phyloP scores from a whole-genome alignment of 2,329 filamentous ascomycete genomes.

The Penicillium sp. region DNA sequence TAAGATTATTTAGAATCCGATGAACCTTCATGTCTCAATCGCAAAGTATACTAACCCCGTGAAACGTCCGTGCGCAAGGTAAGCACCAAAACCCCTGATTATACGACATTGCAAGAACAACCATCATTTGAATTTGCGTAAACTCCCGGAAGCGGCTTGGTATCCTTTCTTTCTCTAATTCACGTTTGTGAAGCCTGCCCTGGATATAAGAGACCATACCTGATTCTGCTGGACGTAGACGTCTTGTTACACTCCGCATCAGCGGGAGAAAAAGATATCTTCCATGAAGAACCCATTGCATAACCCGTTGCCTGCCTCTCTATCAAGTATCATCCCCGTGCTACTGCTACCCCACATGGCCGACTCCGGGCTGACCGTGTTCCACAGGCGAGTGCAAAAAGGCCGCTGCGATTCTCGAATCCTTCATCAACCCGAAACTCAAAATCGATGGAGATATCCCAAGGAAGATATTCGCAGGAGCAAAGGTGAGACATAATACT shows the following conservation, averaged over 20 bases:
- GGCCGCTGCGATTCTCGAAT: slow-evolving; percentile 87
- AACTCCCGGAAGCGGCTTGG: not conserved
- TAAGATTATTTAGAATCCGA: not conserved
- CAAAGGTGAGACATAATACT: slow-evolving; percentile 61
- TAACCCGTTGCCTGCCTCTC: slow-evolving; percentile 7
- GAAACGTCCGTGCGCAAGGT: not conserved
- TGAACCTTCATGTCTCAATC: not conserved
- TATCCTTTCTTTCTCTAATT: not conserved
- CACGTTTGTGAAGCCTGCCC: not conserved
- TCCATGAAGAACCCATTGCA: slow-evolving; percentile 5
- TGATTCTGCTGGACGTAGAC: not conserved
- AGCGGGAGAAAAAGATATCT: not conserved
- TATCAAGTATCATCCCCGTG: not conserved
- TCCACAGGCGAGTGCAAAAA: slow-evolving; percentile 87
- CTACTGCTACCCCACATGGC: not conserved
- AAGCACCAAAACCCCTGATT: not conserved
- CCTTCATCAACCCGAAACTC: slow-evolving; percentile 92
- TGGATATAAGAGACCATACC: not conserved
- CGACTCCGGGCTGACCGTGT: not conserved
- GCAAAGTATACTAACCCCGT: not conserved
- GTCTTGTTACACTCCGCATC: not conserved
- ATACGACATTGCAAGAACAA: not conserved
- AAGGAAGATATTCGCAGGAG: slow-evolving; percentile 78
- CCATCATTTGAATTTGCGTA: not conserved
- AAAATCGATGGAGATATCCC: slow-evolving; percentile 96